phyloP scores from a whole-genome alignment of 1,284 basidiomycete genomes.

The Takashimella koratensis region DNA sequence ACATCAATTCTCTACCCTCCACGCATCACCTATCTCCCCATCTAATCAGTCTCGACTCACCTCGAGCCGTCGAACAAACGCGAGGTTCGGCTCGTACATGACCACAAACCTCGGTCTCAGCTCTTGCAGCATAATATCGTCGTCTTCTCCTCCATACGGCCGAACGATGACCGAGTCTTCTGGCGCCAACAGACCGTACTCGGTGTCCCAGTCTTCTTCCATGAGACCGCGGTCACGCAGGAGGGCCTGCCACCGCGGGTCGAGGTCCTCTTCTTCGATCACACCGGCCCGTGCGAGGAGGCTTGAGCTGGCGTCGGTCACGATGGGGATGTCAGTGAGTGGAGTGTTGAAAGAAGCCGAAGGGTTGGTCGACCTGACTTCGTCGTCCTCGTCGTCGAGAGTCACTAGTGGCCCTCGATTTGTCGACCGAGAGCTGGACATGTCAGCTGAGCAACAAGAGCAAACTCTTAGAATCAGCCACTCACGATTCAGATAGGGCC shows the following conservation, averaged over 20 bases:
- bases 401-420: no score
- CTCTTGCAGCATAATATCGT: slow-evolving; percentile 84
- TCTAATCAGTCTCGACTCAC: no score
- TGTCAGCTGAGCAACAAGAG: no score
- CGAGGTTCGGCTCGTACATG: slow-evolving; percentile 91
- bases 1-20: not conserved
- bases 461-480: no score
- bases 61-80: slow-evolving; percentile 89
- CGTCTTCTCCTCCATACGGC: slow-evolving; percentile 85
- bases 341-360: no score
- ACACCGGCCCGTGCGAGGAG: slow-evolving; percentile 32
- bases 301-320: slow-evolving; percentile 12
- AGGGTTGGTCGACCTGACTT: no score
- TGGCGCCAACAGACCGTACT: slow-evolving; percentile 76
- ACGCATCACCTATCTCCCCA: not conserved
- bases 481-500: slow-evolving; percentile 32
- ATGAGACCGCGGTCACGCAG: slow-evolving; percentile 26
- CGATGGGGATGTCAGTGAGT: not conserved
- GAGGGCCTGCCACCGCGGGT: slow-evolving; percentile 16
- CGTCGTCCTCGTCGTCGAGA: no score
- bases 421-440: no score
- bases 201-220: slow-evolving; percentile 62
- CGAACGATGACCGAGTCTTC: slow-evolving; percentile 81
- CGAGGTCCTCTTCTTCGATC: slow-evolving; percentile 40
- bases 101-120: slow-evolving; percentile 86